These are phyloP conservation scores for Pseudohyphozyma bogoriensis DNA, from an alignment of 768 basidiomycete species.

Conservation along the genomic window DNA sequence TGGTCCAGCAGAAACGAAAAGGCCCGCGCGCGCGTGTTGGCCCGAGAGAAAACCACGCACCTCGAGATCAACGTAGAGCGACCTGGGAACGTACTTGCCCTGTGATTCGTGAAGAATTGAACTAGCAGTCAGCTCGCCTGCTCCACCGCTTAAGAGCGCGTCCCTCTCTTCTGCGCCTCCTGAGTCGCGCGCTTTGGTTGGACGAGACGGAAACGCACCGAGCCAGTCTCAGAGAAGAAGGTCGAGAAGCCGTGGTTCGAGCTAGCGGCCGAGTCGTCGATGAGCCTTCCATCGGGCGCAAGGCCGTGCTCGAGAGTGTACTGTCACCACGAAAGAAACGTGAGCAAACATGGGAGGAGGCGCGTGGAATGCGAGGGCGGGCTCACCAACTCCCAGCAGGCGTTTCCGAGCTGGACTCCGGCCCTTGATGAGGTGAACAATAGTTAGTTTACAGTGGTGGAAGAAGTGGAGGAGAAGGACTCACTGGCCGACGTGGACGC, in stretches of 20 bases:
- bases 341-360: slow-evolving; percentile 9
- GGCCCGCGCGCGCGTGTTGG: not conserved
- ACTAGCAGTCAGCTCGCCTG: too few relatives aligned
- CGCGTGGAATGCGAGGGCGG: not conserved
- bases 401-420: slow-evolving; percentile 79
- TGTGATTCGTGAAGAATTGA: not conserved
- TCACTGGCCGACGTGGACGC: slow-evolving; percentile 21
- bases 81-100: slow-evolving; percentile 62
- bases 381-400: slow-evolving; percentile 68
- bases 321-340: slow-evolving; percentile 50
- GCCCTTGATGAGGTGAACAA: too few relatives aligned
- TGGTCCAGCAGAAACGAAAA: slow-evolving; percentile 24
- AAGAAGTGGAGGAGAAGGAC: not conserved
- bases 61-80: slow-evolving; percentile 84
- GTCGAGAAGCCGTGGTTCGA: slow-evolving; percentile 87
- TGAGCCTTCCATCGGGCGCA: slow-evolving; percentile 29
- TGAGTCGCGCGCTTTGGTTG: not conserved
- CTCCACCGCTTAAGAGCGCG: not conserved
- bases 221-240: slow-evolving; percentile 97
- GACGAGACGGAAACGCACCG: slow-evolving; percentile 39
- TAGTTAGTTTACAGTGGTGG: not conserved
- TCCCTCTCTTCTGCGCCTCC: slow-evolving; percentile 54
- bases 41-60: slow-evolving; percentile 7
- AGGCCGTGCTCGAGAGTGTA: slow-evolving; percentile 98
- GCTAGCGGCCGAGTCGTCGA: slow-evolving; percentile 18